phyloP scores from a whole-genome alignment of 768 basidiomycete species.

The Arthromyces matolae region DNA sequence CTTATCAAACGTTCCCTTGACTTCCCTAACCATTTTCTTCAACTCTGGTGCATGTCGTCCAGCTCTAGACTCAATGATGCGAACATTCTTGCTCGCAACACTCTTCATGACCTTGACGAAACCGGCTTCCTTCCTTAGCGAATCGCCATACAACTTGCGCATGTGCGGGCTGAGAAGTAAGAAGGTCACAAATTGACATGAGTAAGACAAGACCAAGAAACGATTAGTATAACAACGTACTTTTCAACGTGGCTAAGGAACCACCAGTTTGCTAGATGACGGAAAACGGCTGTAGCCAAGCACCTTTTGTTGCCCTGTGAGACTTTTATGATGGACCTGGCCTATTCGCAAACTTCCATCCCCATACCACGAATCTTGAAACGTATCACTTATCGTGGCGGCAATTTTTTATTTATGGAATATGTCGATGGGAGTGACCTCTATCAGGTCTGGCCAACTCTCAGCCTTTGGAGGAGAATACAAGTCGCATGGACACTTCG shows the following conservation, averaged over 20 bases:
- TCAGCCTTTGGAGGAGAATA: conserved; percentile 15
- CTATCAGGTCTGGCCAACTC: conserved; percentile 14
- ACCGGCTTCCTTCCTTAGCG: conserved; percentile 92
- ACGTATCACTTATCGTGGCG: conserved; percentile 3
- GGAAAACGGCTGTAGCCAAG: conserved; percentile 77
- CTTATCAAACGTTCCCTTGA: conserved; percentile 92
- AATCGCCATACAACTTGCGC: conserved; percentile 92
- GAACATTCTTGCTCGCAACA: conserved; percentile 81
- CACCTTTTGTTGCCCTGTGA: no score
- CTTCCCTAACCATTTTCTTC: conserved; percentile 75
- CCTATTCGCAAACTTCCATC: conserved; percentile 12
- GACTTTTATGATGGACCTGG: conserved; percentile 1
- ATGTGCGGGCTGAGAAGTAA: conserved; percentile 83
- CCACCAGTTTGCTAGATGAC: conserved; percentile 92
- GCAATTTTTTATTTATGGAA: conserved; percentile 20
- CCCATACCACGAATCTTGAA: conserved; percentile 17
- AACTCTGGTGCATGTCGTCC: conserved; percentile 83
- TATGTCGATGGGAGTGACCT: conserved; percentile 21
- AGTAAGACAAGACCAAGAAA: background rate
- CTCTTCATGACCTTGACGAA: conserved; percentile 97
- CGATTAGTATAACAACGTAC: conserved; percentile 47
- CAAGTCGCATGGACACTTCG: conserved; percentile 18
- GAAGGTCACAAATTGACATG: background rate
- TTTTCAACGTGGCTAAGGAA: conserved; percentile 90
- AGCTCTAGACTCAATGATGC: conserved; percentile 69